phyloP scores from a whole-genome alignment of 108 stramenopile species.

The Skeletonema tropicum region DNA sequence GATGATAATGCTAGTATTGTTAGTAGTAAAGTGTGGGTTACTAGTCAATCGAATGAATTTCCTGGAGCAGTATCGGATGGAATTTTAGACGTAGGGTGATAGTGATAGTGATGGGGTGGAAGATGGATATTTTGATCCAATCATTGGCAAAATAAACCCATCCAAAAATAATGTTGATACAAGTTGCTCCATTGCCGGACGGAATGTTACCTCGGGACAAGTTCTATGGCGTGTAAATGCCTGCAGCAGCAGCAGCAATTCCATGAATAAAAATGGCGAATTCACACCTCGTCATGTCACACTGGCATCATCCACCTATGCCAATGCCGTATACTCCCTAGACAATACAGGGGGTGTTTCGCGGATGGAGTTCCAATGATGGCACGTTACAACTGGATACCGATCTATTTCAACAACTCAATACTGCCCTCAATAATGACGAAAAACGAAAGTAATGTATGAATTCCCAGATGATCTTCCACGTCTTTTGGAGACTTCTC shows the following conservation, averaged over 20 bases:
- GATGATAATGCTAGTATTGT: background rate
- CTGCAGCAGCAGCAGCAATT: conserved; percentile 38
- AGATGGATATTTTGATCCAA: background rate
- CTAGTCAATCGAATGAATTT: conserved; percentile 30
- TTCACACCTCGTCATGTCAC: conserved; percentile 36
- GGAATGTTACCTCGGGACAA: conserved; percentile 47
- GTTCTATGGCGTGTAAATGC: conserved; percentile 76
- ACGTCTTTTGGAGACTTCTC: conserved; percentile 8
- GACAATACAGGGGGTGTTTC: conserved; percentile 55
- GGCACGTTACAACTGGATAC: conserved; percentile 60
- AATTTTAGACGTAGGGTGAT: background rate
- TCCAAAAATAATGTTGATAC: background rate
- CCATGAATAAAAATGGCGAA: background rate
- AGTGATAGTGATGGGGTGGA: background rate
- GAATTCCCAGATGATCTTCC: conserved; percentile 2
- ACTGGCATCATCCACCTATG: conserved; percentile 7
- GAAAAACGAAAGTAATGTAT: background rate
- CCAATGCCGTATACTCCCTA: conserved; percentile 41
- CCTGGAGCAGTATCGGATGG: conserved; percentile 15
- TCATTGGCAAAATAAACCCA: conserved; percentile 9
- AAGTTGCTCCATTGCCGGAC: conserved; percentile 60
- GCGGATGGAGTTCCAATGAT: conserved; percentile 51
- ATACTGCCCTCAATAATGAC: background rate
- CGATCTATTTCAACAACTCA: conserved; percentile 13
- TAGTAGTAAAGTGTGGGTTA: conserved; percentile 23